A percentile compares a stretch with the other conserved stretches of the same genome.
Conservation (phyloP, 257 asterid genomes). For the Linaria vulgaris region DNA sequence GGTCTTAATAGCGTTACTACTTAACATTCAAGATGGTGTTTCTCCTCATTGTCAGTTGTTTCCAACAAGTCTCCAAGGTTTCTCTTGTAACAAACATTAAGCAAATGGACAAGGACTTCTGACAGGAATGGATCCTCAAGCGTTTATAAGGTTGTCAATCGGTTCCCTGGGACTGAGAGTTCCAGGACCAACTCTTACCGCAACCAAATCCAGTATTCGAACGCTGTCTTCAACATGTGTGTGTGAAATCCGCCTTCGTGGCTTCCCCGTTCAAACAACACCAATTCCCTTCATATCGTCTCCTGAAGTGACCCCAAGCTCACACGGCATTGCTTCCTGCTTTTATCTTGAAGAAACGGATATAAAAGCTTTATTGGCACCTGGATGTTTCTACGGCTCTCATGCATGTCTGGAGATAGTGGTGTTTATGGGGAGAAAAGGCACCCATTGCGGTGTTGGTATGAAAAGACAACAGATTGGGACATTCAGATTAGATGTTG, state of each 20-base stretch:
- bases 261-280: conserved; percentile 93
- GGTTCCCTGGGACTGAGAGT: conserved; percentile 84
- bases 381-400: conserved; percentile 71
- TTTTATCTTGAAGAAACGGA: conserved; percentile 90
- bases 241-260: conserved; percentile 93
- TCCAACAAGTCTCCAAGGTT: conserved; percentile 24
- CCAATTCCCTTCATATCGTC: conserved; percentile 69
- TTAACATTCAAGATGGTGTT: conserved; percentile 4
- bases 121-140: conserved; percentile 87
- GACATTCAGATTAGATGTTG: conserved; percentile 67
- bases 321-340: conserved; percentile 67
- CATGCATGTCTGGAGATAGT: conserved; percentile 74
- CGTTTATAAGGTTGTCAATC: conserved; percentile 82
- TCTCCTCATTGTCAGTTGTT: conserved; percentile 19
- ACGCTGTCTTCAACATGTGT: conserved; percentile 65
- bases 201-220: conserved; percentile 50
- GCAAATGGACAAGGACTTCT: conserved; percentile 48
- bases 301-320: conserved; percentile 61
- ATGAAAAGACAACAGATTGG: conserved; percentile 80
- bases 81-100: conserved; percentile 7
- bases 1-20: no score
- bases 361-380: conserved; percentile 65
- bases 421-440: conserved; percentile 79
- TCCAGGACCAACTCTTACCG: conserved; percentile 41
- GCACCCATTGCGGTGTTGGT: conserved; percentile 82